A percentile compares a stretch with the other conserved stretches of the same genome.
phyloP scores from a whole-genome alignment of 2,329 filamentous ascomycete genomes.

The Kalmusia sp. region DNA sequence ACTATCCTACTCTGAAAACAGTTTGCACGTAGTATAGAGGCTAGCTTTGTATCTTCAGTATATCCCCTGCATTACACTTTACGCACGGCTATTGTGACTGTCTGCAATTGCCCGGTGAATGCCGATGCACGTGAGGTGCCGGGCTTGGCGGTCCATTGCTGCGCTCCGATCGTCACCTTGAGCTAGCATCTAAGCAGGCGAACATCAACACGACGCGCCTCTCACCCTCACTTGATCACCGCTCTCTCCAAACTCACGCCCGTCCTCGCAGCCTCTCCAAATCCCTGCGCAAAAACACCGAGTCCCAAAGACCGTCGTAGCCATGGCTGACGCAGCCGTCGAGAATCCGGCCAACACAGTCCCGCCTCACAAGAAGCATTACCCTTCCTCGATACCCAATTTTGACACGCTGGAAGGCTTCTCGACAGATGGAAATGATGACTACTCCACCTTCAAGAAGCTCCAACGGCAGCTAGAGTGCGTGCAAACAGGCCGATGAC shows the following conservation, averaged over 20 bases:
- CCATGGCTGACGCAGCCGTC: constrained; percentile 86
- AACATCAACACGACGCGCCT: constrained; percentile 17
- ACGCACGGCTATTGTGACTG: too few relatives aligned
- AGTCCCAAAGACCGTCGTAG: constrained; percentile 7
- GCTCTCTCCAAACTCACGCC: neutral
- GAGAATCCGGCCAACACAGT: constrained; percentile 79
- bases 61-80: too few relatives aligned
- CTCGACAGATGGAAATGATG: constrained; percentile 81
- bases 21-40: too few relatives aligned
- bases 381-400: constrained; percentile 81
- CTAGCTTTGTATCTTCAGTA: too few relatives aligned
- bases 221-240: constrained; percentile 5
- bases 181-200: constrained; percentile 18
- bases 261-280: neutral
- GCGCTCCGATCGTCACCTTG: constrained; percentile 28
- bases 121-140: constrained; percentile 23
- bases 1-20: too few relatives aligned
- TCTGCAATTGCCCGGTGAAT: constrained; percentile 6
- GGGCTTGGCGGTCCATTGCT: constrained; percentile 31
- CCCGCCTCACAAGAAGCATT: constrained; percentile 81
- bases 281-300: constrained; percentile 5
- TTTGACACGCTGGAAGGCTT: constrained; percentile 90
- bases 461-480: constrained; percentile 95
- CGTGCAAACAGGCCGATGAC: constrained; percentile 35
- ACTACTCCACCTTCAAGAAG: constrained; percentile 96